Conservation (phyloP, 345 rosid species). For the Kernera saxatilis region DNA sequence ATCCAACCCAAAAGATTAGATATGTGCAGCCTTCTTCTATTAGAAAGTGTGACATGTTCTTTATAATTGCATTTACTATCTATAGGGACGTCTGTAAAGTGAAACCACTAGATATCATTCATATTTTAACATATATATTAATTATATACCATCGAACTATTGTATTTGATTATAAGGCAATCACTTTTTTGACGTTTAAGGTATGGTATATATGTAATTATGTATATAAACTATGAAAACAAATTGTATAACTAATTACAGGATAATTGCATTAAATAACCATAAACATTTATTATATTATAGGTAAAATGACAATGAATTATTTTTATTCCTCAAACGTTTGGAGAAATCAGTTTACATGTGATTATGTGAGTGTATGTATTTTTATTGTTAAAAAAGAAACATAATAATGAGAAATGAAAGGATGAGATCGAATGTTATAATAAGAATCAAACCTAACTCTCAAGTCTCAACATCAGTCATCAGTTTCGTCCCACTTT, state of each 20-base stretch:
- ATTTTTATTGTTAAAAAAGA: not conserved
- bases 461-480: conserved; percentile 14
- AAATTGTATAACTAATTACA: not conserved
- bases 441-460: conserved; percentile 22
- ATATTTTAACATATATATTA: not conserved
- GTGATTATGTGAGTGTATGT: not conserved
- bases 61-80: not conserved
- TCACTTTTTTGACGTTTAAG: not conserved
- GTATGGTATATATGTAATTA: not conserved
- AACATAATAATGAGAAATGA: not conserved
- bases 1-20: not conserved
- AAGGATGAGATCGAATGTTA: conserved; percentile 21
- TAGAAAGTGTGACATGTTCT: not conserved
- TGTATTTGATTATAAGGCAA: not conserved
- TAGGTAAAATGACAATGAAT: not conserved
- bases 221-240: not conserved
- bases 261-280: not conserved
- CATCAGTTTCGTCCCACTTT: conserved; percentile 24
- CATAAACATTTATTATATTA: not conserved
- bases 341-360: not conserved
- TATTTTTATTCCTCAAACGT: not conserved
- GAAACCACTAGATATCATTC: not conserved
- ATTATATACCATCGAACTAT: not conserved
- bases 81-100: conserved; percentile 13
- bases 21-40: conserved; percentile 22